Evolutionary conservation across 768 basidiomycete species (phyloP), one percentile per base, ranked within the genome.

Genomic region (Mycena galericulata): DNA sequence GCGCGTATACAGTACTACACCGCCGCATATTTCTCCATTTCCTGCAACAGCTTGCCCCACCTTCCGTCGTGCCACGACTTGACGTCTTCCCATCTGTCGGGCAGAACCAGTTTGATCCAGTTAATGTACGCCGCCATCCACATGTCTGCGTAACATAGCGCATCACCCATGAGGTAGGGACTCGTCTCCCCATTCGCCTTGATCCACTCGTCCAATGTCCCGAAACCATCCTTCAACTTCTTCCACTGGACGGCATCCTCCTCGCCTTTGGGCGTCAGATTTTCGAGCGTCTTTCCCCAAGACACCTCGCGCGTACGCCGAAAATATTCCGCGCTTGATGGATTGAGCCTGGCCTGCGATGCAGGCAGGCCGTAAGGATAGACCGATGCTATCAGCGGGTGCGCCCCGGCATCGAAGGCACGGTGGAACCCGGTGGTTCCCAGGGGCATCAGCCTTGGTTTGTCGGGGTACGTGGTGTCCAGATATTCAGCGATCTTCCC

Each of bases 401-500:
- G 17, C 18, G 45, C 45, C 5, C 65, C 67, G 12, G 22, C 67
- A 15, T 56, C 40, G 50, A 71, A 69, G 18, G 67, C 72, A 20
- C 38, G 45, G 22, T 69, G 67, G 1, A 74, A 54, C 20, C n/a
- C 67, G 26, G 7, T 72, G 2, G 77, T 80, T 3, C 65, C 56
- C n/a, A 76, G 58, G 8, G 78, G 80, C 56, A 83, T 63, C 14
- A 84, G 73, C 5, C 46, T 56, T 6, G 78, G 80, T 1, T 75
- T 76, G 45, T 77, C 75, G 0, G 84, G 83, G 72, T 84, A 86
- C 12, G 77, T 75, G 6, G 75, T 72, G 59, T 86, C 85, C 54
- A 86, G 75, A 70, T 87, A 85, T 4, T 72, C 63, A 1, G 82
- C 84, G 65, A 87, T 85, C 41, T 62, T 70, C 12, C 71, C 56